Conservation (phyloP, 2,329 filamentous ascomycete genomes). For the Penicillium sp. region DNA sequence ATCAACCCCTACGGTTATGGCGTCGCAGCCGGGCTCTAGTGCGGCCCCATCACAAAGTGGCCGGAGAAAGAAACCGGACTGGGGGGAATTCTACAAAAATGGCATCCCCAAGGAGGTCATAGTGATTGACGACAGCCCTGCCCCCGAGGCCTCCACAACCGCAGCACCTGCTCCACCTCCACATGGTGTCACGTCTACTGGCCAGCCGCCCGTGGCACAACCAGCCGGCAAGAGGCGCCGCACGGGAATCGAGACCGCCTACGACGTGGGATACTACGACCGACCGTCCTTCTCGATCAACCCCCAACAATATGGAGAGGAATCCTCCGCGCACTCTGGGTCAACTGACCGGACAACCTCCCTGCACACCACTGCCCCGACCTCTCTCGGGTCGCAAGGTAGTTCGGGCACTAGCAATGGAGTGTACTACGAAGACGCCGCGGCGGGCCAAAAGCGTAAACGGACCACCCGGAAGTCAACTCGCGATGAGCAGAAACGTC, state of each 20-base stretch:
- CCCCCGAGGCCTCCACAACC: constrained; percentile 39
- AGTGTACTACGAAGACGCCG: constrained; percentile 66
- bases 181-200: constrained; percentile 24
- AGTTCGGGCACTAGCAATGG: constrained; percentile 54
- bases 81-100: constrained; percentile 80
- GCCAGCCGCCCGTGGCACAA: constrained; percentile 36
- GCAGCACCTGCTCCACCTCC: constrained; percentile 21
- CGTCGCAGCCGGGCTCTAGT: constrained; percentile 40
- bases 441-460: constrained; percentile 85
- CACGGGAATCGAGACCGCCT: constrained; percentile 61
- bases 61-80: constrained; percentile 66
- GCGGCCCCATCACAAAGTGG: constrained; percentile 41
- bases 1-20: constrained; percentile 37
- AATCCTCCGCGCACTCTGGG: constrained; percentile 68
- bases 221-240: constrained; percentile 71
- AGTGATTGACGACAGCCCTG: constrained; percentile 71
- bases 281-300: constrained; percentile 71
- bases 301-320: constrained; percentile 68
- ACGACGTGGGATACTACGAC: constrained; percentile 73
- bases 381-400: constrained; percentile 72
- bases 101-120: constrained; percentile 83
- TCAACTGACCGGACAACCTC: constrained; percentile 85
- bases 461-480: constrained; percentile 75
- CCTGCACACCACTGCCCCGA: constrained; percentile 83
- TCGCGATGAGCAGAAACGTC: constrained; percentile 77